Conservation (phyloP, 768 basidiomycete genomes). For the Bullera alba region DNA sequence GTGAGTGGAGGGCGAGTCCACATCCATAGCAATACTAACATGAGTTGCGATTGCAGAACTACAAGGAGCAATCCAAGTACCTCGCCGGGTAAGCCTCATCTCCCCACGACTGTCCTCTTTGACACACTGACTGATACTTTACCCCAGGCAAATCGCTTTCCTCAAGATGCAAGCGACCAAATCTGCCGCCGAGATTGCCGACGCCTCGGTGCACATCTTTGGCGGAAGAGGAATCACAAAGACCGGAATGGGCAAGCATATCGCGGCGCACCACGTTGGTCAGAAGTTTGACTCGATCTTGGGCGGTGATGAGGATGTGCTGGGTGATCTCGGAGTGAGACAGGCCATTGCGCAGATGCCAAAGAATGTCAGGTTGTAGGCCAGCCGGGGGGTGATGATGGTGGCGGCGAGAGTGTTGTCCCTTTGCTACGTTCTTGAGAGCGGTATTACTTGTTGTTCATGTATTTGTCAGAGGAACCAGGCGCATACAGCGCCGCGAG, state of each 20-base stretch:
- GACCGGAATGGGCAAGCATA: constrained; percentile 64
- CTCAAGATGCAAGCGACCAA: constrained; percentile 72
- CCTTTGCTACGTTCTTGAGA: too few relatives aligned
- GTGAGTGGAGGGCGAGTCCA: constrained; percentile 33
- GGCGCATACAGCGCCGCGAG: too few relatives aligned
- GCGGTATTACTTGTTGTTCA: too few relatives aligned
- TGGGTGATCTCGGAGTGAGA: constrained; percentile 44
- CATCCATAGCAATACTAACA: constrained; percentile 2
- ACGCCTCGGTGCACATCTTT: constrained; percentile 67
- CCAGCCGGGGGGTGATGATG: too few relatives aligned
- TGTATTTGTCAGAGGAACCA: too few relatives aligned
- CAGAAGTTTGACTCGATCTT: constrained; percentile 47
- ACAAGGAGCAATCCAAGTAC: constrained; percentile 64
- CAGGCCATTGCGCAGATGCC: constrained; percentile 44
- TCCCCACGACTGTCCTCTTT: background rate
- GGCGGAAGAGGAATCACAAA: constrained; percentile 74
- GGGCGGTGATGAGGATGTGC: constrained; percentile 38
- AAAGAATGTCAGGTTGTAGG: constrained; percentile 32
- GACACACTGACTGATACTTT: background rate
- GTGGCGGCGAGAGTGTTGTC: too few relatives aligned
- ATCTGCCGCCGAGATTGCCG: constrained; percentile 69
- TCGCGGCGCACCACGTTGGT: constrained; percentile 44
- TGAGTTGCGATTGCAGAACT: constrained; percentile 49
- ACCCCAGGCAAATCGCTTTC: constrained; percentile 59
- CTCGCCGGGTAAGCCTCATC: constrained; percentile 56